phyloP scores from a whole-genome alignment of 805 yeast genomes.

The Jamesozyma rosinii region DNA sequence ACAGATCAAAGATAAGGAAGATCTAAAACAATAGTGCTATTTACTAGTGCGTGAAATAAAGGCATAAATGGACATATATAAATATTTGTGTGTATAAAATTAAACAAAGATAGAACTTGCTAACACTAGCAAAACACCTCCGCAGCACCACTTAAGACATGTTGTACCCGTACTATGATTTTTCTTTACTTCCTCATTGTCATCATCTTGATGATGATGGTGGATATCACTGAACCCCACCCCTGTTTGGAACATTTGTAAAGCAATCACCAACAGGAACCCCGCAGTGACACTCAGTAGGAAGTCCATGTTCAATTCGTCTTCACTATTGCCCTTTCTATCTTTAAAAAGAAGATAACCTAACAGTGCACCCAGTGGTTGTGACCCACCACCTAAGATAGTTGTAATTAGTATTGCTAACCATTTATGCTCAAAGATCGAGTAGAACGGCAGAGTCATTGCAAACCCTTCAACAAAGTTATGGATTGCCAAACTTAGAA shows the following conservation, averaged over 20 bases:
- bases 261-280: conserved; percentile 67
- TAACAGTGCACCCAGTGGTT: conserved; percentile 78
- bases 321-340: conserved; percentile 31
- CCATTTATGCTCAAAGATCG: conserved; percentile 54
- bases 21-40: too few relatives aligned
- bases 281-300: conserved; percentile 74
- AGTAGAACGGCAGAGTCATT: conserved; percentile 82
- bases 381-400: conserved; percentile 71
- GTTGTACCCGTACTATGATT: conserved; percentile 29
- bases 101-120: conserved; percentile 19
- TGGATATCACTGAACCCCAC: conserved; percentile 70
- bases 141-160: conserved; percentile 30
- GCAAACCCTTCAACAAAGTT: conserved; percentile 91
- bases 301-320: conserved; percentile 31
- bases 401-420: conserved; percentile 61
- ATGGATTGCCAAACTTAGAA: conserved; percentile 77
- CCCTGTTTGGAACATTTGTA: conserved; percentile 81
- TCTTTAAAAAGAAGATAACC: conserved; percentile 47
- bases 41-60: too few relatives aligned
- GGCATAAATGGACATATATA: not conserved
- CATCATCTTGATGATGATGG: conserved; percentile 28
- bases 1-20: not conserved
- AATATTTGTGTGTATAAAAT: not conserved
- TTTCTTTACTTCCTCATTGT: conserved; percentile 15
- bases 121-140: conserved; percentile 26